Evolutionary conservation across 805 yeast species (phyloP), one percentile per base, ranked within the genome.

Genomic region (Alloascoidea hylecoeti): DNA sequence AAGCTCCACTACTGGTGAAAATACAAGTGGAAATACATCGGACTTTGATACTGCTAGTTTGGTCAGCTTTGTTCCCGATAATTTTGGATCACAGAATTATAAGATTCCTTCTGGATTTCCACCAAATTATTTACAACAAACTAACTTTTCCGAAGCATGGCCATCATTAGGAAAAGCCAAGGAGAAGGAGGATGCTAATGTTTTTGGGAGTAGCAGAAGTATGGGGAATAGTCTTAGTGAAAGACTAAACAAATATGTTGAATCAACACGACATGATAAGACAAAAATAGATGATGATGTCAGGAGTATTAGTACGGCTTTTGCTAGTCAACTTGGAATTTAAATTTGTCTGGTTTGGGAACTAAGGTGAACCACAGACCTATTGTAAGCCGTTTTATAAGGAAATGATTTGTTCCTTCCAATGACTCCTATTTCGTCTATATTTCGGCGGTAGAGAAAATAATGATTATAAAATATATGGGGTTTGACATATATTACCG

Each of bases 231-330:
- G 44, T 16, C 36, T 47, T 44, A 41, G 46, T 23, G 52, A 49
- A 28, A 35, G 51, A n/a, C 38, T 48, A 46, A 38, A 37, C 30
- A 36, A 41, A 30, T 42, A 39, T 35, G 42, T 40, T n/a, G 43
- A 42, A 17, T 40, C 38, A 17, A 41, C 44, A 4, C 48, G 44
- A 37, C 46, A 47, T 35, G 61, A 53, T 9, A 49, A 42, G 15
- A 57, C 46, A 27, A 52, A 49, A 17, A 42, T 46, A 36, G 57
- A 49, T 14, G 52, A 46, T 16, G 55, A 47, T 13, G 28, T 49
- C 16, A 45, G 41, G 16, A 45, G 50, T 33, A 38, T 49, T 18
- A 41, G 35, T 34, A 42, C 46, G 33, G 34, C 39, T 34, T 48
- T 44, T 41, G 49, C 48, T 15, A 44, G 39, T 35, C 50, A 39